Evolutionary conservation across 1,139 yeast genomes (phyloP), one percentile per base, ranked within the genome.

Genomic region (Lodderomyces pseudojiufengensis): DNA sequence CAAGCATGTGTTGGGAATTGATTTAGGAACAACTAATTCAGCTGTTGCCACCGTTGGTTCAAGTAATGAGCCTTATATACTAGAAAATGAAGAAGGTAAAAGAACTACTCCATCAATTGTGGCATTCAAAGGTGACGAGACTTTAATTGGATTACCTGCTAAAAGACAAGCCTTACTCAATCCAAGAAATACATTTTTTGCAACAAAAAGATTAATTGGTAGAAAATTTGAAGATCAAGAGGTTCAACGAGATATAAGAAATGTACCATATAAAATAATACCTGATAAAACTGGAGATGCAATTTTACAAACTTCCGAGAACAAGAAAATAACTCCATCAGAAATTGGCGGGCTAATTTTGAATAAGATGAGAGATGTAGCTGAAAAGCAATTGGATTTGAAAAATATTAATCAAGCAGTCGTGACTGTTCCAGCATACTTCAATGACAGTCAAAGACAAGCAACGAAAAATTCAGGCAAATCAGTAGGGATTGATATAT

Each of bases 391-490:
- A 41, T 49, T 75, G 30, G 52, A 55, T 16, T 49, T 59, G 52
- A 41, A 50, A 51, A 18, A 27, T 11, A 40, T 42, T 14, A 20
- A 37, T n/a, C 49, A 51, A 5, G 86, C 90, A 0, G 90, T 83
- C 9, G 82, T 83, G 12, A 83, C 92, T 0, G 90, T 83, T 1
- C 92, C 92, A 13, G 90, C 90, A 0, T 83, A 83, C 55, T 83
- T 83, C 55, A 81, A 82, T 56, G 90, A 83, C 57, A 68, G 87
- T 0, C 92, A 83, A 55, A 66, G 92, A 50, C 87, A 78, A 52
- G 90, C 90, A 0, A 83, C 92, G 1, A 81, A 82, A 49, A 71
- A 72, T 36, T 84, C 88, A 0, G 92, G 90, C 9, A 72, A 73
- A 43, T 57, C 78, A 30, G 78, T 80, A 9, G 88, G 88, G 0